Base-by-base conservation (phyloP, 495 filamentous ascomycete species). In the Lasiosphaeria hispida region DNA sequence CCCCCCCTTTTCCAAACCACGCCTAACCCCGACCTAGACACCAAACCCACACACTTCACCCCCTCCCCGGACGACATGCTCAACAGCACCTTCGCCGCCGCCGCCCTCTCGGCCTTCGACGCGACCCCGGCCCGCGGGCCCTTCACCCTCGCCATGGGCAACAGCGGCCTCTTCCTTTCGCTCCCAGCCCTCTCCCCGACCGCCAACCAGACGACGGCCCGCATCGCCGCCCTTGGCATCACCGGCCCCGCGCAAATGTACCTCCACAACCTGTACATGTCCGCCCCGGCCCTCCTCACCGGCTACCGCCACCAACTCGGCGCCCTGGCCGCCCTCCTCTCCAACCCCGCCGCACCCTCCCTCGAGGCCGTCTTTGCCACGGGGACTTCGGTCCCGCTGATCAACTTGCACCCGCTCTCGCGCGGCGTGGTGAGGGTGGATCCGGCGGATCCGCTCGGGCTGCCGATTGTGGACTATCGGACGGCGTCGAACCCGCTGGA, bases 351-450 rank as follows among this genome's bases (percentile, higher is more conserved):
- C 14, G 35, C 49, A 4, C 47, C 11, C 34, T 63, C n/a, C 47
- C 59, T 6, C 4, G 59, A 9, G 64, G 66, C 7, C 52, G 43
- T 38, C 72, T 23, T 69, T 65, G 41, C 9, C 5, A 49, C 49
- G 1, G 50, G 43, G 34, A 47, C 6, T 1, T n/a, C 11, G 18
- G 17, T 40, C 30, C 49, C 13, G 15, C 43, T 37, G 1, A 33
- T 50, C 14, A 13, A 37, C 15, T 38, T 61, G 38, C 52, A 74
- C 52, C 66, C 72, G 8, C 58, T 76, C 34, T 62, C 55, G n/a
- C 65, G 73, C 30, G 74, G 74, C 10, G 64, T 63, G 15, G 58
- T 75, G n/a, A 51, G 60, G 23, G 68, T 76, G 14, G 64, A 65
- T 41, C 50, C 56, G 6, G 67, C 68, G 13, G 42, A 69, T 47